Base-by-base conservation (phyloP, 2,329 filamentous ascomycete species). In the Zarea fungicola region DNA sequence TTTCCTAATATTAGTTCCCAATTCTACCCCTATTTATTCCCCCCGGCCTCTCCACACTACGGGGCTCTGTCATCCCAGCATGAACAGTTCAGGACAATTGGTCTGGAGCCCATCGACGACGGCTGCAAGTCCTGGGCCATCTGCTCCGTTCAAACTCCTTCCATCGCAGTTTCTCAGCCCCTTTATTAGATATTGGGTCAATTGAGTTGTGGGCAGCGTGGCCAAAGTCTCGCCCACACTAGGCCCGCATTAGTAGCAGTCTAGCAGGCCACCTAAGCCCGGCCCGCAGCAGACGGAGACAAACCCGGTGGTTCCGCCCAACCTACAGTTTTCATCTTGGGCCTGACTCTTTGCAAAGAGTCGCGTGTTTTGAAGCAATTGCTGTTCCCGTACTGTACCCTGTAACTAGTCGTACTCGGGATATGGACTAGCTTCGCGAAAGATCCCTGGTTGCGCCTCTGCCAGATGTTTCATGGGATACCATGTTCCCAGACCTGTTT, bases 211-310 rank as follows among this genome's bases (percentile, higher is more conserved):
- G 11, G 26, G 19, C 11, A 32, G 32, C 36, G 35, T n/a, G n/a
- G 26, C 40, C 44, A 16, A 31, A 21, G 16, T 45, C 42, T 47
- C 35, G 25, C 18, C 26, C 26, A 19, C 44, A 35, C 34, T 26
- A 18, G 26, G 39, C 19, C 32, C 18, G 18, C 40, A 25, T 32
- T 42, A 49, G 40, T 40, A 32, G 25, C 26, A 34, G 35, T 40
- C 34, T 22, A 39, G 26, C 34, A 46, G 34, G 42, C 19, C 42
- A 35, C 29, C 22, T 18, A 35, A 22, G n/a, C 16, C 31, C 28
- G 47, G 25, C 47, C 47, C 47, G 47, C 47, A 48, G 22, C 16
- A 26, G 23, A 29, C 39, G 47, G 47, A 49, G 47, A 22, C 25
- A 18, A 49, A 49, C 39, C 47, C 39, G 47, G 39, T 16, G 23